Conservation (phyloP, 2,329 filamentous ascomycete species). For the Leptosphaerulina australis region DNA sequence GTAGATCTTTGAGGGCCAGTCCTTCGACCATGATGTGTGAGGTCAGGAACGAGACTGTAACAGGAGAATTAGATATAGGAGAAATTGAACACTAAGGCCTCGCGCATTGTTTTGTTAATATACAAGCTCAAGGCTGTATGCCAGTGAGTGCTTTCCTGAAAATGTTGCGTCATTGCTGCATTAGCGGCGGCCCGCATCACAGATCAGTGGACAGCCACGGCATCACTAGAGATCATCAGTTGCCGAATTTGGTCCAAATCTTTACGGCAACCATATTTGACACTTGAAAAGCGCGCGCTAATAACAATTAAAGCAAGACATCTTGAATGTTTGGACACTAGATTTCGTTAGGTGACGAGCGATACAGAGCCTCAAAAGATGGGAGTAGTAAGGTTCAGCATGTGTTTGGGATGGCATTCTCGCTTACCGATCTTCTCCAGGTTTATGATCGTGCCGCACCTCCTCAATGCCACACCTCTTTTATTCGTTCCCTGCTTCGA, state of each 20-base stretch:
- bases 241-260: slow-evolving; percentile 10
- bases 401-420: slow-evolving; percentile 17
- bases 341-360: background rate
- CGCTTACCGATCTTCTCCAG: slow-evolving; percentile 23
- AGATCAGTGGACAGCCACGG: slow-evolving; percentile 17
- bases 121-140: slow-evolving; percentile 5
- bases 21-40: slow-evolving; percentile 32
- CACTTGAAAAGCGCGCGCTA: slow-evolving; percentile 1
- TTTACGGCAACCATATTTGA: slow-evolving; percentile 6
- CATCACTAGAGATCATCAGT: slow-evolving; percentile 16
- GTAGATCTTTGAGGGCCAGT: slow-evolving; percentile 45
- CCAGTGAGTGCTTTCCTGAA: slow-evolving; percentile 11
- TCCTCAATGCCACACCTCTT: background rate
- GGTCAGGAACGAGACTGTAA: background rate
- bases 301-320: background rate
- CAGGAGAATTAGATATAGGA: background rate
- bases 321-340: background rate
- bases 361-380: slow-evolving; percentile 2
- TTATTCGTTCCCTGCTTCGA: slow-evolving; percentile 15
- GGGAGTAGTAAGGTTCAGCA: slow-evolving; percentile 11
- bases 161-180: slow-evolving; percentile 29
- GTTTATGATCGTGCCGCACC: slow-evolving; percentile 7
- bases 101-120: slow-evolving; percentile 13
- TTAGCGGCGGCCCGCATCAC: slow-evolving; percentile 22
- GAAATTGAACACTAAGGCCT: background rate